Evolutionary conservation across 345 rosid genomes (phyloP), one percentile per base, ranked within the genome.

Genomic region (Eucalyptus marginata): DNA sequence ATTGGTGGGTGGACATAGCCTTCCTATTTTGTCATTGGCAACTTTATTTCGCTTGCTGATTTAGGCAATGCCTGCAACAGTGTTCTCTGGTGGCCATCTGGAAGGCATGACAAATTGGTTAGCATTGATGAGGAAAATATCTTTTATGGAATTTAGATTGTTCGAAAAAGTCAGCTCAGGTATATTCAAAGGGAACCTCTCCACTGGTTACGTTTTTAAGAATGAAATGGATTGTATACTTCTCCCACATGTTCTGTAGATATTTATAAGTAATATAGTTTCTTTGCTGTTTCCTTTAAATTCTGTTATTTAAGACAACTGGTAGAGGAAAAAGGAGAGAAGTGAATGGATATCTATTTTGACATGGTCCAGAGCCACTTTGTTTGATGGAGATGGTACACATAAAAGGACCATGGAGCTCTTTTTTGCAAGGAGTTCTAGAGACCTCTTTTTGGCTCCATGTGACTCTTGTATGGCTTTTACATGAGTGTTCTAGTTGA

Each of bases 31-130:
- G n/a, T 43, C 84, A 46, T 81, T 31, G 59, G 20, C 59, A 40
- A 49, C 33, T 81, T 87, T 18, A n/a, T 50, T 36, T 87, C 24
- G 51, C 59, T 81, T 51, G 86, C 88, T 66, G 86, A 86, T 47
- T 88, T 64, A 31, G 88, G 46, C 36, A 54, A 86, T 81, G 76
- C 29, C 86, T 86, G 47, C 49, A 79, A 89, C 91, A 97, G 98
- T 89, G 87, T 95, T 90, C 93, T 97, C 86, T 97, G 98, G 98
- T 96, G 96, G 96, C 96, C 97, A 43, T 94, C 99, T 90, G 98
- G 97, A 90, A 93, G 95, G 89, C 96, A 94, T 89, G 98, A 96
- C 88, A 96, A 96, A 94, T 91, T 96, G 88, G 89, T 97, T 89
- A 96, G 96, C 94, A 95, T 97, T 91, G 99, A 96, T 79, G 97